Evolutionary conservation across 2,329 filamentous ascomycete genomes (phyloP), one percentile per base, ranked within the genome.

Genomic region (Pseudogymnoascus sp.): DNA sequence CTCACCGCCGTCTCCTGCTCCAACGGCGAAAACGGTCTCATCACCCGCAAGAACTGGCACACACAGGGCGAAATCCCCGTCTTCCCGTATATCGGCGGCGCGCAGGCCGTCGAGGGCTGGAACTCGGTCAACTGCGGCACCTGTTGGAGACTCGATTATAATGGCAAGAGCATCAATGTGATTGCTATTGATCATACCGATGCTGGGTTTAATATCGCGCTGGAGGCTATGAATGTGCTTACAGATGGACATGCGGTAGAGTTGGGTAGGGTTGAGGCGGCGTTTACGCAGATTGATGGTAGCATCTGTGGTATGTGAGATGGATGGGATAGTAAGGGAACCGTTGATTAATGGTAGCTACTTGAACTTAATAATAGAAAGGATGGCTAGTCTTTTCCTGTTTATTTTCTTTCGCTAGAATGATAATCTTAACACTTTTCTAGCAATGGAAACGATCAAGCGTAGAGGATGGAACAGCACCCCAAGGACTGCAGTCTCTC

Each of bases 1-100:
- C 71, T 92, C 59, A 76, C 73, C 33, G 71, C 68, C 4, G 78
- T 90, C 45, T 71, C 84, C 63, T 90, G 86, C 80, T 86, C 82
- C 30, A 82, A 89, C 68, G 86, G 86, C 59, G 52, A 63, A 63
- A 85, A 89, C 72, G 86, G 86, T 61, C 78, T 90, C 63, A 81
- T 82, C 63, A 83, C 79, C 66, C 79, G 74, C 63, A 73, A 82
- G 74, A 77, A 77, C 66, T 88, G 81, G 81, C 69, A 73, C 58
- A 82, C 73, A 0, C 80, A 83, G 71, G 76, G 76, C 59, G 67
- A 76, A 28, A 71, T 83, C 65, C 74, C 76, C 13, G 63, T 65
- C 34, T 84, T 81, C 73, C 78, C 80, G 34, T 74, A 77, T 70
- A 78, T 86, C 62, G 83, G 80, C 33, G 83, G 80, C 30, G 73